Evolutionary conservation across 768 basidiomycete species (phyloP), one percentile per base, ranked within the genome.

Genomic region (Amanita jacksonii): DNA sequence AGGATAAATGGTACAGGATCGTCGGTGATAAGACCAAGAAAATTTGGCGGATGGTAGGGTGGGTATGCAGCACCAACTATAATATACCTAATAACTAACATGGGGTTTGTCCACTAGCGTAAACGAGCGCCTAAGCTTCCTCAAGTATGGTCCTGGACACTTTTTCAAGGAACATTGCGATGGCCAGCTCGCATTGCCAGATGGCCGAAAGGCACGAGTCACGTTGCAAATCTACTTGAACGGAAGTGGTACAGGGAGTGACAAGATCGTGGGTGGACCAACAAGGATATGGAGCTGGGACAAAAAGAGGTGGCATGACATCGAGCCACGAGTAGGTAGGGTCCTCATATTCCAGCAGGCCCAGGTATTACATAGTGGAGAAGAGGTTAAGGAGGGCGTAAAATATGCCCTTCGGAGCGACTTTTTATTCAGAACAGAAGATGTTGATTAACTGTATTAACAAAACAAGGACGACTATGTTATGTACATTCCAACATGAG

Each of bases 181-280:
- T 48, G 66, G 63, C 1, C 55, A 54, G 10, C 51, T 59, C 7
- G 52, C 59, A 22, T 58, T 66, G 6, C 63, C 63, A 1, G 65
- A 68, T 35, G 65, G 62, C 34, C 59, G 64, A 19, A 60, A 57
- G 32, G 62, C 66, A 0, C 59, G 62, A n/a, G 62, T 68, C 4
- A 73, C 69, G 1, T 38, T 72, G 18, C 69, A 69, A 41, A 57
- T 73, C 6, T 72, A 73, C 43, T 61, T 73, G 8, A 70, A 66
- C 23, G 27, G 27, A 6, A 6, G 7, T 6, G 27, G 12, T 12
- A 6, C 27, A 12, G 27, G 7, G 12, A 63, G 63, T 10, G 59
- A 61, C 3, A 61, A 49, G 6, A 47, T 69, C 3, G 46, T 58
- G 33, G 68, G 67, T 5, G 69, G 70, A 6, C 62, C 69, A 2